A percentile compares a stretch with the other conserved stretches of the same genome.
Evolutionary conservation across 1,284 basidiomycete genomes (phyloP).

Genomic region (Rhodofomes roseus): DNA sequence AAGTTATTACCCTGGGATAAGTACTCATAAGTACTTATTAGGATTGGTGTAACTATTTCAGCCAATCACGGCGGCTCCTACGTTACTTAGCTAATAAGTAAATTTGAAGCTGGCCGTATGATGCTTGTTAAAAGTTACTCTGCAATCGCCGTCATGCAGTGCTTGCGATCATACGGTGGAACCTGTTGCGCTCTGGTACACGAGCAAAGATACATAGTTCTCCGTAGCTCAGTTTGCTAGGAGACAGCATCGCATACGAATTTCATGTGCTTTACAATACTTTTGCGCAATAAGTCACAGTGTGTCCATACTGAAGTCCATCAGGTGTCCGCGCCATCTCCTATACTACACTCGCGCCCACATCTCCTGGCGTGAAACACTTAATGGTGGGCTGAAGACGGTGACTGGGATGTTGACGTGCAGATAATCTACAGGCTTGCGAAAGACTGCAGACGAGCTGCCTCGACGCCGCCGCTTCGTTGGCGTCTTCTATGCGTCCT

Average conservation of each 20-base stretch:
- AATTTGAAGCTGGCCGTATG: too few species aligned
- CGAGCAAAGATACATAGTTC: too few species aligned
- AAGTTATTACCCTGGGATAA: too few species aligned
- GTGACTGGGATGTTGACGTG: slow-evolving; percentile 19
- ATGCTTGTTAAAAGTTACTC: too few species aligned
- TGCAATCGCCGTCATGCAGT: too few species aligned
- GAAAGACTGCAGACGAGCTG: not conserved
- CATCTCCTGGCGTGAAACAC: slow-evolving; percentile 9
- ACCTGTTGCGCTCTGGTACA: too few species aligned
- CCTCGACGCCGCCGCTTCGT: not conserved
- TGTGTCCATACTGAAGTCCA: not conserved
- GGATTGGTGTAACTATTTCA: too few species aligned
- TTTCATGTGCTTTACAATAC: not conserved
- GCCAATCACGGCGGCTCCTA: not conserved
- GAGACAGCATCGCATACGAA: too few species aligned
- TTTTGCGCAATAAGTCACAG: not conserved
- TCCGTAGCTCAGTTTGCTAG: too few species aligned
- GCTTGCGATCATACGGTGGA: too few species aligned
- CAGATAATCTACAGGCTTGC: slow-evolving; percentile 10
- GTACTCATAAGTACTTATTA: too few species aligned
- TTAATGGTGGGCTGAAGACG: slow-evolving; percentile 12
- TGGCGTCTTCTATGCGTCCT: not conserved
- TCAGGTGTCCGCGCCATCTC: not conserved
- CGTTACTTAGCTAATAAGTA: too few species aligned
- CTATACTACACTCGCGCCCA: slow-evolving; percentile 13